A percentile compares a stretch with the other conserved stretches of the same genome.
These are phyloP conservation scores for Aquilaria malaccensis DNA, from an alignment of 345 rosid genomes.

Conservation along the genomic window DNA sequence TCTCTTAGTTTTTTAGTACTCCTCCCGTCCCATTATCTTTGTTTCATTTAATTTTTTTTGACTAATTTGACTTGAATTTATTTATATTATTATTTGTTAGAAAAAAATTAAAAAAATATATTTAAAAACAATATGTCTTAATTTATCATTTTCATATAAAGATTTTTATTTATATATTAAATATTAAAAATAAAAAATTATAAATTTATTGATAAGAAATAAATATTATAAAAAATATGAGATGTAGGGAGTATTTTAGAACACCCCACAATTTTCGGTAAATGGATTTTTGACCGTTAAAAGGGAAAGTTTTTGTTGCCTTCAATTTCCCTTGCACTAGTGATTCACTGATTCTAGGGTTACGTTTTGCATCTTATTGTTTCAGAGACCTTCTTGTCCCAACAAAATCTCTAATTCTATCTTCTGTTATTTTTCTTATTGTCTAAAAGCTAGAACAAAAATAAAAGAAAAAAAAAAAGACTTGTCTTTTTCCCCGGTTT, in stretches of 20 bases:
- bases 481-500: not conserved
- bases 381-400: conserved; percentile 1
- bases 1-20: too few species aligned
- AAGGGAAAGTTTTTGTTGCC: not conserved
- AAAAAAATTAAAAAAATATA: too few species aligned
- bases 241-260: not conserved
- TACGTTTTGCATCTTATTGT: not conserved
- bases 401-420: not conserved
- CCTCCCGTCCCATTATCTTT: too few species aligned
- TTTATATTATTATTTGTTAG: too few species aligned
- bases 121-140: too few species aligned
- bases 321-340: not conserved
- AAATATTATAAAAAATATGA: too few species aligned
- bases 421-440: not conserved
- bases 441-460: not conserved
- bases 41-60: too few species aligned
- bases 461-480: not conserved
- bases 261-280: not conserved
- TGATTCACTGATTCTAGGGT: not conserved
- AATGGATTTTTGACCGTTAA: conserved; percentile 7
- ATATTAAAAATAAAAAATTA: too few species aligned
- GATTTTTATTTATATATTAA: too few species aligned
- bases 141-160: too few species aligned
- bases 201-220: too few species aligned
- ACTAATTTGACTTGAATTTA: too few species aligned